Conservation (phyloP, 2,329 filamentous ascomycete species). For the Huntiella moniliformis region DNA sequence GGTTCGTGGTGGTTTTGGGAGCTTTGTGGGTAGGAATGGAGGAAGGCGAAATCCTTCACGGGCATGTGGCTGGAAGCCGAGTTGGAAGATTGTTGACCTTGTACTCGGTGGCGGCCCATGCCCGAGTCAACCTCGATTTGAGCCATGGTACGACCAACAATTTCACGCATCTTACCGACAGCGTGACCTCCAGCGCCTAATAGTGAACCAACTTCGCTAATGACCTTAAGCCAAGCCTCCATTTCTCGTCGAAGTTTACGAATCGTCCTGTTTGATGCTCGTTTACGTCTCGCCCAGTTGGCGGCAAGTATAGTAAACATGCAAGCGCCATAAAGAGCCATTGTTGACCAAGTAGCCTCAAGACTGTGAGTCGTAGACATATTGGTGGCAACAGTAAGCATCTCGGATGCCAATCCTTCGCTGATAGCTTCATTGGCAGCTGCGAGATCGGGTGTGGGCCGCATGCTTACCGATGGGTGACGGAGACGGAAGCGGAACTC, state of each 20-base stretch:
- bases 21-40: not conserved
- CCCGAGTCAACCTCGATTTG: conserved; percentile 25
- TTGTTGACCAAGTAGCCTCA: conserved; percentile 63
- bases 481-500: conserved; percentile 42
- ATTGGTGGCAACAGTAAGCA: conserved; percentile 40
- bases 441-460: conserved; percentile 33
- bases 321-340: conserved; percentile 52
- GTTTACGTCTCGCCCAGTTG: conserved; percentile 46
- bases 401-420: conserved; percentile 43
- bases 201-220: conserved; percentile 40
- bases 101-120: not conserved
- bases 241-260: conserved; percentile 45
- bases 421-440: conserved; percentile 47
- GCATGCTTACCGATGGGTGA: conserved; percentile 41
- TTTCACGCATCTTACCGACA: conserved; percentile 25
- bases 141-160: conserved; percentile 31
- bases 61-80: not conserved
- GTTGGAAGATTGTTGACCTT: not conserved
- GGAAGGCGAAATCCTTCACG: conserved; percentile 3
- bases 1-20: not conserved
- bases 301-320: conserved; percentile 56
- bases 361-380: conserved; percentile 47
- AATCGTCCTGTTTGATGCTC: conserved; percentile 39
- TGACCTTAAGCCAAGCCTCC: conserved; percentile 47
- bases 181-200: conserved; percentile 29